Base-by-base conservation (phyloP, 2,329 filamentous ascomycete genomes). In the Coniochaeta sp. region DNA sequence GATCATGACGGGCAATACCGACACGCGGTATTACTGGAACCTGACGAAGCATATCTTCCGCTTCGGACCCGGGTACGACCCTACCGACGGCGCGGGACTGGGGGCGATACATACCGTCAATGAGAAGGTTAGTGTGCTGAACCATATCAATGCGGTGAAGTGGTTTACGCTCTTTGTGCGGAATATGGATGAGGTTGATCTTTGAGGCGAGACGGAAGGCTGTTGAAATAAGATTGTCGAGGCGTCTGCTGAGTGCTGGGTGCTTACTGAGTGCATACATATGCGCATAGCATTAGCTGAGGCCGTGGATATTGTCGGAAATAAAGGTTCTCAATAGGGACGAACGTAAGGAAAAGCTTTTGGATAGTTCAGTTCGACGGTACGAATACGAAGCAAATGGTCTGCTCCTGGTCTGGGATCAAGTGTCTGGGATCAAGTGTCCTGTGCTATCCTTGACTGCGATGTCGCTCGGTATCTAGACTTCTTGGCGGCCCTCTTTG, bases 1-100 rank as follows among this genome's bases (percentile, higher is more conserved):
- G 0, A 72, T 81, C n/a, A 76, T 77, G 71, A 77, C 76, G 5
- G 80, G 78, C 1, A 82, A 81, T 62, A 82, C 79, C 0, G 79
- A 82, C 64, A 80, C 79, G 0, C 69, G 74, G 33, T 78, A 74
- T 58, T 82, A 80, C 63, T 80, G 77, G 77, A 67, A 70, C 8
- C 64, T 81, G 61, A 77, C 76, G 1, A 70, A 66, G 40, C 75
- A 81, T 61, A 79, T 82, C 58, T 82, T 76, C 63, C 76, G 81
- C 14, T 84, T 77, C 67, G 70, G 67, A 0, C 81, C 81, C 2
- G 71, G 72, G 1, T 75, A 68, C 61, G 72, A 74, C 38, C 68
- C 70, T 0, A 69, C 71, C 36, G 67, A 71, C 4, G 69, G 68
- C 22, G 64, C 65, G 6, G 66, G 66, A 1, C 44, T 73, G 9